phyloP scores from a whole-genome alignment of 495 filamentous ascomycete species.

The Tuber indicum region DNA sequence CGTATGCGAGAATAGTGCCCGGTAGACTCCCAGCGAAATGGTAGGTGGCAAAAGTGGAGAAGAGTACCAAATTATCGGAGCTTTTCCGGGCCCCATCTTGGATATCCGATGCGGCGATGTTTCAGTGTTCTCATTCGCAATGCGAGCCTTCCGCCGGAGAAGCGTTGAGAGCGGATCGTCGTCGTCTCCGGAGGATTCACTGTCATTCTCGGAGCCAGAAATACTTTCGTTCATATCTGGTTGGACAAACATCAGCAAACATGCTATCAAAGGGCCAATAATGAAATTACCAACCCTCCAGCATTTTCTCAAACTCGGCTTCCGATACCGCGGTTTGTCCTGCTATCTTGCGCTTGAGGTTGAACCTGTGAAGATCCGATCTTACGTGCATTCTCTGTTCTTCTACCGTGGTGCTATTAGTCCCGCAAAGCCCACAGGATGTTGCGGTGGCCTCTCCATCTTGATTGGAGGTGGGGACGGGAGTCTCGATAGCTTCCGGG shows the following conservation, averaged over 20 bases:
- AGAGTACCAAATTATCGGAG: constrained; percentile 79
- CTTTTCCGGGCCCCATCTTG: constrained; percentile 57
- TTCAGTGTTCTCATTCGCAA: constrained; percentile 48
- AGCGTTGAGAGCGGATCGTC: constrained; percentile 28
- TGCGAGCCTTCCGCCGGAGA: constrained; percentile 29
- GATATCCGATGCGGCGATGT: constrained; percentile 44
- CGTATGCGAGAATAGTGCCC: constrained; percentile 65
- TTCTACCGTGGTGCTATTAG: constrained; percentile 61
- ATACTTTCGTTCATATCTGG: constrained; percentile 37
- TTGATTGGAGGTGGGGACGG: constrained; percentile 22
- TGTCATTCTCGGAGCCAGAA: constrained; percentile 37
- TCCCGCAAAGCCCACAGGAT: constrained; percentile 72
- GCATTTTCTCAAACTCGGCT: constrained; percentile 70
- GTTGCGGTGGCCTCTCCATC: constrained; percentile 54
- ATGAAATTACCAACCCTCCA: constrained; percentile 48
- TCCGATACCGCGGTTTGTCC: constrained; percentile 65
- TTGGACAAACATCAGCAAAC: constrained; percentile 50
- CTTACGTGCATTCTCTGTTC: constrained; percentile 80
- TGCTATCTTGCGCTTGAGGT: constrained; percentile 79
- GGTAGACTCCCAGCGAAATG: constrained; percentile 76
- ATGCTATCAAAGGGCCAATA: background rate
- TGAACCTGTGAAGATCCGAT: constrained; percentile 92
- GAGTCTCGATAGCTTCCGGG: constrained; percentile 36
- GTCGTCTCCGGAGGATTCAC: constrained; percentile 48
- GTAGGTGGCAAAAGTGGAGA: constrained; percentile 67